Percentiles rank a stretch among this genome's conserved stretches.
Evolutionary conservation across 2,329 filamentous ascomycete genomes (phyloP).

Genomic region (Alternaria tenuissima): DNA sequence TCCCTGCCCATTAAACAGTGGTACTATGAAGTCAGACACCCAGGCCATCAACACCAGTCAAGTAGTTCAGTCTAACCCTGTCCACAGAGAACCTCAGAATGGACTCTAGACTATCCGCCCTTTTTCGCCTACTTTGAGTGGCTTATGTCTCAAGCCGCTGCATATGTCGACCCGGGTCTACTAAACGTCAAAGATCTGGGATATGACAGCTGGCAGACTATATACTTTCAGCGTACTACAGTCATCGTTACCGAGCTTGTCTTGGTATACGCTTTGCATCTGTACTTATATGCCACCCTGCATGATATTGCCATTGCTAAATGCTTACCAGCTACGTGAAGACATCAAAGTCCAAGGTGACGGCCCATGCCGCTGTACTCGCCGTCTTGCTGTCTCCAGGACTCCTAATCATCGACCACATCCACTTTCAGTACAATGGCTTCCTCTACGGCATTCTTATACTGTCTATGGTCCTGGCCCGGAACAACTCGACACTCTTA

Average conservation of each 20-base stretch:
- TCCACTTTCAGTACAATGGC: conserved; percentile 99
- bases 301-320: conserved; percentile 19
- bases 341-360: conserved; percentile 74
- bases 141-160: conserved; percentile 82
- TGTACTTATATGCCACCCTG: conserved; percentile 57
- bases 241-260: conserved; percentile 87
- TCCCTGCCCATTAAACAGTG: conserved; percentile 86
- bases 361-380: conserved; percentile 84
- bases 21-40: conserved; percentile 79
- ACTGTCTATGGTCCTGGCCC: conserved; percentile 83
- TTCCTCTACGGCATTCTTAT: conserved; percentile 93
- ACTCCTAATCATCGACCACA: conserved; percentile 95
- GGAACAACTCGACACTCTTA: conserved; percentile 76
- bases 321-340: conserved; percentile 71
- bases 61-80: conserved; percentile 19
- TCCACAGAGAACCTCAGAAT: conserved; percentile 86
- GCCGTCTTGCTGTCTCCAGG: conserved; percentile 92
- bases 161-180: conserved; percentile 81
- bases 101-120: conserved; percentile 98
- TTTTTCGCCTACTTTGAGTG: conserved; percentile 99
- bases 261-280: conserved; percentile 80
- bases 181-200: conserved; percentile 79
- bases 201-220: conserved; percentile 91
- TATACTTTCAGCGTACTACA: conserved; percentile 91
- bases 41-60: background rate